Percentiles rank a stretch among this genome's conserved stretches.
Evolutionary conservation across 495 filamentous ascomycete genomes (phyloP).

Genomic region (Penicillium paradoxum): DNA sequence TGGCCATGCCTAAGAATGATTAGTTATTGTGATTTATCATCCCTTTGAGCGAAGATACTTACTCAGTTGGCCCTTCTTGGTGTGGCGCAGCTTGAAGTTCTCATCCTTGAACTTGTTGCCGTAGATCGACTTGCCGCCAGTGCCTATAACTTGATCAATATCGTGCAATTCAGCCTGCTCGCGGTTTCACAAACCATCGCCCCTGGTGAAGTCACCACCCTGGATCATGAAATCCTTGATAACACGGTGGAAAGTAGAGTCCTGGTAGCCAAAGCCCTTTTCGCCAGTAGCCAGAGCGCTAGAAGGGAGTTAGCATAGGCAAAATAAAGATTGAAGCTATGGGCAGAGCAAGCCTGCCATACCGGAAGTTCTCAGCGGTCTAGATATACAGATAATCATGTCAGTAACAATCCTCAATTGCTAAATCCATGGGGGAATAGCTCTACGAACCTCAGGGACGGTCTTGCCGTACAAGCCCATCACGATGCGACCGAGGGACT

Average conservation of each 20-base stretch:
- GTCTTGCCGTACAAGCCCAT: slow-evolving; percentile 98
- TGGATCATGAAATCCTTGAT: slow-evolving; percentile 99
- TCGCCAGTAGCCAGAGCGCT: slow-evolving; percentile 91
- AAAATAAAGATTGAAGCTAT: background rate
- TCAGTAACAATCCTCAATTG: slow-evolving; percentile 1
- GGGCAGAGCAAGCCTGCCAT: slow-evolving; percentile 8
- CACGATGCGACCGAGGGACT: slow-evolving; percentile 78
- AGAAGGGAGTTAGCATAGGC: slow-evolving; percentile 15
- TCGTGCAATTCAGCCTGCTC: background rate
- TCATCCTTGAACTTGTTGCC: slow-evolving; percentile 92
- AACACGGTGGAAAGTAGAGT: slow-evolving; percentile 95
- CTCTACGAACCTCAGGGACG: slow-evolving; percentile 65
- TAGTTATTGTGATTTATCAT: slow-evolving; percentile 32
- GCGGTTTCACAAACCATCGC: slow-evolving; percentile 54
- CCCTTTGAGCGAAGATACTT: slow-evolving; percentile 12
- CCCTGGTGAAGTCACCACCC: slow-evolving; percentile 97
- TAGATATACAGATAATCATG: slow-evolving; percentile 22
- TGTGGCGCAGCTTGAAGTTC: slow-evolving; percentile 99
- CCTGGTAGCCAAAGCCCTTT: slow-evolving; percentile 95
- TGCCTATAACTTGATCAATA: slow-evolving; percentile 48
- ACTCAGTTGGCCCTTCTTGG: slow-evolving; percentile 59
- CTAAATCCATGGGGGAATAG: background rate
- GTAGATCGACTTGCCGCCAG: slow-evolving; percentile 97
- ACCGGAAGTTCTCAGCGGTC: slow-evolving; percentile 97
- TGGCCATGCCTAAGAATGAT: slow-evolving; percentile 75